A percentile compares a stretch with the other conserved stretches of the same genome.
Conservation (phyloP, 2,329 filamentous ascomycete genomes). For the Fusarium acutatum region DNA sequence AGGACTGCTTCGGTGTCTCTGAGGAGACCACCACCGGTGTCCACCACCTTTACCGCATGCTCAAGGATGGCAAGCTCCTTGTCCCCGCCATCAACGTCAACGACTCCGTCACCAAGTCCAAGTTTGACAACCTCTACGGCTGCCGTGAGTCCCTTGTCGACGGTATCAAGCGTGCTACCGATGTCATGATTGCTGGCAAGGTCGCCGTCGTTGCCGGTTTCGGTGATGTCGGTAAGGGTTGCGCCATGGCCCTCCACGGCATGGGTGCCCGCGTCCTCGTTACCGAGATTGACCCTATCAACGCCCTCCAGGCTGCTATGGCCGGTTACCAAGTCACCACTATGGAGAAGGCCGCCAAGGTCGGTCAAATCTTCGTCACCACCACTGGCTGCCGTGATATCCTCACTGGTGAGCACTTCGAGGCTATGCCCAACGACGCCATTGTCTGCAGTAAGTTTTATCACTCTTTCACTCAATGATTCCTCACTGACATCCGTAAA, state of each 20-base stretch:
- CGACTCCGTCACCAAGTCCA: slow-evolving; percentile 99
- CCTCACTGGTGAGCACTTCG: slow-evolving; percentile 89
- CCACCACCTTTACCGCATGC: slow-evolving; percentile 98
- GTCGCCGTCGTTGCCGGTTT: slow-evolving; percentile 96
- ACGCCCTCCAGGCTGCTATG: slow-evolving; percentile 98
- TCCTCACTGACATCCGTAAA: slow-evolving; percentile 14
- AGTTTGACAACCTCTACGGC: slow-evolving; percentile 99
- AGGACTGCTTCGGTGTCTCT: slow-evolving; percentile 97
- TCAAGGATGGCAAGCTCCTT: slow-evolving; percentile 89
- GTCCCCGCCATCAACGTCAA: slow-evolving; percentile 99
- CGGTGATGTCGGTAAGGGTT: slow-evolving; percentile 99
- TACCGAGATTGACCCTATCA: slow-evolving; percentile 99
- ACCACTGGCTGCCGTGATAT: slow-evolving; percentile 99
- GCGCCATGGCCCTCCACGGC: slow-evolving; percentile 91
- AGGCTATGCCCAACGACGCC: slow-evolving; percentile 95
- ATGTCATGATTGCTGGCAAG: slow-evolving; percentile 99
- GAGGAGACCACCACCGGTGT: slow-evolving; percentile 99
- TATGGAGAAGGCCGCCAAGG: slow-evolving; percentile 92
- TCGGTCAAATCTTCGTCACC: slow-evolving; percentile 98
- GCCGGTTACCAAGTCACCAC: slow-evolving; percentile 96
- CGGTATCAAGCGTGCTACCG: slow-evolving; percentile 99
- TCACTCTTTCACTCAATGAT: slow-evolving; percentile 1
- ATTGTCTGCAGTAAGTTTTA: slow-evolving; percentile 87
- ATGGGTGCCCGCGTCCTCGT: slow-evolving; percentile 98
- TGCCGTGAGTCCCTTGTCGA: slow-evolving; percentile 99